Base-by-base conservation (phyloP, 2,329 filamentous ascomycete species). In the Amylocarpus encephaloides region DNA sequence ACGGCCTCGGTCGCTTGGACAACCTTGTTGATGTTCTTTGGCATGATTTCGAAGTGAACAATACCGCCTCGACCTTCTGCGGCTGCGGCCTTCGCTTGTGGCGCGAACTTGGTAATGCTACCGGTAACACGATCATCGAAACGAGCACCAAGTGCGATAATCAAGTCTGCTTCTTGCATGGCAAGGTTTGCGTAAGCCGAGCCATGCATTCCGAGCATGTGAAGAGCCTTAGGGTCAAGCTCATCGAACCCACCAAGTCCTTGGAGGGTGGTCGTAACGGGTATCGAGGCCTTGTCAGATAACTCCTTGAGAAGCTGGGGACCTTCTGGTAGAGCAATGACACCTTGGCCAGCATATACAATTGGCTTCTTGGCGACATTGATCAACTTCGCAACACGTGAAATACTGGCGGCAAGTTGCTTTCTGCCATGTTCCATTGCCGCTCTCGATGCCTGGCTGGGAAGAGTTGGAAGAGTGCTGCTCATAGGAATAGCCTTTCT, bases 11-110 rank as follows among this genome's bases (percentile, higher is more conserved):
- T 96, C 6, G 92, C 91, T 72, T 97, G 89, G 12, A 98, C 86
- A 38, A 97, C 91, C 79, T 97, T 98, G 82, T 97, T 97, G 74
- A 97, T 97, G 76, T 98, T 97, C 83, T 98, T 98, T 62, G 93
- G 92, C 85, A 97, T 86, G 64, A 98, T 92, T 68, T 97, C 92
- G 64, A 97, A 97, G 71, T 98, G 92, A 13, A 97, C 80, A 63
- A 98, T 97, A 64, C 93, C 93, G 62, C 93, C 93, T 55, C 90
- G 86, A 48, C 83, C 83, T 72, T 95, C 88, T 10, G 79, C 76
- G 4, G 89, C 92, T 0, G 93, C 93, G 12, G 82, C 80, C 72
- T 87, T 93, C 40, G 93, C 93, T 46, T 80, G 81, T 3, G 93
- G 93, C 0, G 91, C 93, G 59, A 97, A 98, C 68, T 92, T 94